A percentile compares a stretch with the other conserved stretches of the same genome.
phyloP scores from a whole-genome alignment of 148 eudicot genomes.

The Polygonum maritimum region DNA sequence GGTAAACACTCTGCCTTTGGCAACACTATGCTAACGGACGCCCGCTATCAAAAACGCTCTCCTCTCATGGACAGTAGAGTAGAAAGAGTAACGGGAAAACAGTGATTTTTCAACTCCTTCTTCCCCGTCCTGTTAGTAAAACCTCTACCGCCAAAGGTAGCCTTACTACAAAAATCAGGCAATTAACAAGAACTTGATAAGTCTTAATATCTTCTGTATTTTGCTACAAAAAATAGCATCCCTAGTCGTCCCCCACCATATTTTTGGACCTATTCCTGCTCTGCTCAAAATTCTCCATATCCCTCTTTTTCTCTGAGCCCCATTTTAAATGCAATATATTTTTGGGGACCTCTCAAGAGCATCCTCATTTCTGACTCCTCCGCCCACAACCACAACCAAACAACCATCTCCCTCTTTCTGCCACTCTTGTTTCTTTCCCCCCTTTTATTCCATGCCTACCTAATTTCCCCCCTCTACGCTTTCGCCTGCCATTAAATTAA shows the following conservation, averaged over 20 bases:
- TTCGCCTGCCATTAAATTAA: background rate
- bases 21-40: too few relatives aligned
- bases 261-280: background rate
- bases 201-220: background rate
- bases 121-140: too few relatives aligned
- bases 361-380: conserved; percentile 7
- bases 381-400: background rate
- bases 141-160: too few relatives aligned
- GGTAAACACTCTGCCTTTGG: too few relatives aligned
- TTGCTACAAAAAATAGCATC: background rate
- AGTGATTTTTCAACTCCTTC: too few relatives aligned
- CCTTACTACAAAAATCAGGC: too few relatives aligned
- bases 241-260: background rate
- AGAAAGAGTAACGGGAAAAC: too few relatives aligned
- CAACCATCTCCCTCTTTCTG: background rate
- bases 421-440: background rate
- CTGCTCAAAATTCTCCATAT: background rate
- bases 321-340: background rate
- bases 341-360: background rate
- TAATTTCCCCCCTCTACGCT: background rate
- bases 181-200: too few relatives aligned
- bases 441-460: conserved; percentile 1
- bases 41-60: too few relatives aligned
- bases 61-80: too few relatives aligned
- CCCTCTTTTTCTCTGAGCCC: background rate